Base-by-base conservation (phyloP, 805 yeast species). In the Nakazawaea molendinolei region DNA sequence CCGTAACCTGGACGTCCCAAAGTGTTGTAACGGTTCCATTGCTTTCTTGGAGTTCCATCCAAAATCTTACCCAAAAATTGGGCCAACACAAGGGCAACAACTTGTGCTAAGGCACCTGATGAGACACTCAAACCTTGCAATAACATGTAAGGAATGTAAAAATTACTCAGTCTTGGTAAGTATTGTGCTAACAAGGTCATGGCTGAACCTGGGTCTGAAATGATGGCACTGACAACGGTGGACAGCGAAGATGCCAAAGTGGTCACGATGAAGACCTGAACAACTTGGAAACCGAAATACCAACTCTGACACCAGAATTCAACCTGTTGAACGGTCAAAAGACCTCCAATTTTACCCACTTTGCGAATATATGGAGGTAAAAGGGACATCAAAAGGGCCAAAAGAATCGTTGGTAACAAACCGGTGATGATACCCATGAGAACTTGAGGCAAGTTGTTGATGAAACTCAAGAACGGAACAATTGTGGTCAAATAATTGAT, bases 1-100 rank as follows among this genome's bases (percentile, higher is more conserved):
- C 97, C 95, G 84, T 89, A 87, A 17, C 74, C 70, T 29, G 89
- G 83, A 28, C 71, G 67, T 9, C 76, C 69, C 47, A 90, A 64
- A 2, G 65, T 68, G 54, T 74, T 75, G 53, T 60, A 74, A 51
- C 95, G 76, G 42, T 58, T 74, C 96, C 96, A 90, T 64, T 81
- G 84, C 60, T 86, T 79, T 62, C 97, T 78, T 43, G 97, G 97
- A 5, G 97, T 86, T 36, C 72, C 69, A 56, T 87, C 95, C 42
- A 92, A 69, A 16, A 86, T 41, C 44, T 64, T 65, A 21, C 92
- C 85, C 41, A 89, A 64, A 24, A 81, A 62, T 52, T 82, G 78
- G 35, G 83, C 78, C 44, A 89, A 64, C 36, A 84, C 68, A 49
- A 92, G 65, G 3, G 78, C 73, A 27, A 79, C 87, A 38, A 86